A percentile compares a stretch with the other conserved stretches of the same genome.
Evolutionary conservation across 73 alveolate genomes (phyloP).

Genomic region (Diophrys appendiculata): DNA sequence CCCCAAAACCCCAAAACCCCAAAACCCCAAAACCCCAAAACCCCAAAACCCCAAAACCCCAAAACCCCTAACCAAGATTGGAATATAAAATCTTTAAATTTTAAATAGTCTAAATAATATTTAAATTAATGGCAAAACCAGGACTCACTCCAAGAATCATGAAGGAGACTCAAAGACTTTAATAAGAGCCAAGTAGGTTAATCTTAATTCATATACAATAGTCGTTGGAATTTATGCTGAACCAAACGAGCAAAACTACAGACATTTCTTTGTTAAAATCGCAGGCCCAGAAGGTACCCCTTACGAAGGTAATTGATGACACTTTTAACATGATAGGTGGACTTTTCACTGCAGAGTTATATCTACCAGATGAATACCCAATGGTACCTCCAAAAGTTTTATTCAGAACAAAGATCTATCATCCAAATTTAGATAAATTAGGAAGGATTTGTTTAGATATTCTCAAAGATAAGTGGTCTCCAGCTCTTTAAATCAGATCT

Average conservation of each 20-base stretch:
- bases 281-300: constrained; percentile 90
- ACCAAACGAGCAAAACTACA: constrained; percentile 78
- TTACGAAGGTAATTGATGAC: constrained; percentile 60
- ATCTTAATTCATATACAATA: not conserved
- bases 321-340: constrained; percentile 43
- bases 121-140: constrained; percentile 4
- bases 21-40: no score
- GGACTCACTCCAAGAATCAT: constrained; percentile 33
- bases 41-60: no score
- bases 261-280: constrained; percentile 84
- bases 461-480: constrained; percentile 90
- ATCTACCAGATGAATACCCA: constrained; percentile 89
- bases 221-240: constrained; percentile 81
- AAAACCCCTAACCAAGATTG: no score
- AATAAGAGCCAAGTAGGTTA: constrained; percentile 62
- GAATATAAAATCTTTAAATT: no score
- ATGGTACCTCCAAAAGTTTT: constrained; percentile 90
- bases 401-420: constrained; percentile 88
- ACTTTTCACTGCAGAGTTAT: constrained; percentile 68
- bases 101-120: no score
- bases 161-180: constrained; percentile 66
- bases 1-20: no score
- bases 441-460: constrained; percentile 92
- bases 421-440: constrained; percentile 84
- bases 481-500: constrained; percentile 90